Evolutionary conservation across 495 filamentous ascomycete species (phyloP), one percentile per base, ranked within the genome.

Genomic region (Penicillium antarcticum): DNA sequence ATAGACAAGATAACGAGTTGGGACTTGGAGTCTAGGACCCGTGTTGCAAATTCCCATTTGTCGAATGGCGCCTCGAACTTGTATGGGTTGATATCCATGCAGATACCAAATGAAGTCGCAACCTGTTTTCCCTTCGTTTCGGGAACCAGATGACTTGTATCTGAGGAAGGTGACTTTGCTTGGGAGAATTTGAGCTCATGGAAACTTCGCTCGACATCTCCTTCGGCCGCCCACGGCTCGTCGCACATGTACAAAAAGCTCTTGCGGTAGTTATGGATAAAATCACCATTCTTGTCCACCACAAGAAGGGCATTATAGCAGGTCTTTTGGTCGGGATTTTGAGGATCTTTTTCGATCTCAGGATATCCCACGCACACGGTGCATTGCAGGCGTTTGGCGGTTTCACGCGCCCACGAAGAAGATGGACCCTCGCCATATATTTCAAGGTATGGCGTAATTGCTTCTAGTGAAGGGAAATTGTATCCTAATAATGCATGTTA

Each of bases 341-440:
- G 34, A 9, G 48, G 8, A 12, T 43, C 43, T 16, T 19, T 51
- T 29, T 71, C 63, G 10, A 79, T 78, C 67, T 98, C 94, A 0
- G 94, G 91, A 60, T 97, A 98, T 10, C 94, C 92, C 6, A 91
- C 85, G 19, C 83, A 87, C n/a, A 97, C 90, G 53, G 82, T 79
- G 68, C 92, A 96, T 13, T 80, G 71, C 51, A 91, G 76, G 44
- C 83, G 85, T 47, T 76, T 68, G 14, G 94, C 94, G 5, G 80
- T 87, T 18, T 78, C 78, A 23, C 80, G 77, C 1, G 94, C 94
- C 94, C 94, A 98, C 38, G 80, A 62, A 3, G 88, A 84, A 36
- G 84, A 88, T 32, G 83, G 81, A 1, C 94, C 94, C 1, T 82
- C 65, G 3, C 83, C 80, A 13, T 81, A 85, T 16, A 83, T 84